phyloP scores from a whole-genome alignment of 352 stramenopile genomes.

The Phytophthora boehmeriae region DNA sequence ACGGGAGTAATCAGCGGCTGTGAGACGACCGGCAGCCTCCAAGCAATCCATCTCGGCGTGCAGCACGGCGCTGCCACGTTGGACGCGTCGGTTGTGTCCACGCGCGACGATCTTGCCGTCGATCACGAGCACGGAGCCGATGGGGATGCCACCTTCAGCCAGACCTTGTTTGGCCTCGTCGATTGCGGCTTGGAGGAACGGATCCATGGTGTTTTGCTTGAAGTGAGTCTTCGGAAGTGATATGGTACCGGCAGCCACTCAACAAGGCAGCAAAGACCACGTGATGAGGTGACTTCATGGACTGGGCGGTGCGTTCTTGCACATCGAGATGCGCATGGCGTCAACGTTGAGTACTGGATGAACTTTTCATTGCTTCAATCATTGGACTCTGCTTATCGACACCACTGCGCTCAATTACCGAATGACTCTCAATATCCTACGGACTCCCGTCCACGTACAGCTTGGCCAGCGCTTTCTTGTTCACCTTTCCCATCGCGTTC shows the following conservation, averaged over 20 bases:
- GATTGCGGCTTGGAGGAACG: constrained; percentile 39
- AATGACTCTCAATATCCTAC: too few relatives aligned
- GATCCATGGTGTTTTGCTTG: constrained; percentile 19
- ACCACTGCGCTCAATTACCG: too few relatives aligned
- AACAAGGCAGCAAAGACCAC: neutral
- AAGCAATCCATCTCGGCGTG: constrained; percentile 54
- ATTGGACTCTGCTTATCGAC: too few relatives aligned
- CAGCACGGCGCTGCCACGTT: constrained; percentile 39
- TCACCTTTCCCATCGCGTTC: constrained; percentile 95
- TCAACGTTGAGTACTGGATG: neutral
- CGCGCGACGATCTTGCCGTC: constrained; percentile 39
- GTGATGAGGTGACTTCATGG: neutral
- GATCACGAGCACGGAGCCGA: constrained; percentile 41
- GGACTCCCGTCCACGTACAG: constrained; percentile 32
- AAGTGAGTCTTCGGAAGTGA: neutral
- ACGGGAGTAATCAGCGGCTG: constrained; percentile 38
- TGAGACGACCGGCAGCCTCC: constrained; percentile 38
- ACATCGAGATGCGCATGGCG: neutral
- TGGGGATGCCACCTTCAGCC: constrained; percentile 42
- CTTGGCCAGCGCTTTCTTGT: constrained; percentile 88
- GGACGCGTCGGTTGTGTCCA: constrained; percentile 49
- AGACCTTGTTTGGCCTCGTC: constrained; percentile 35
- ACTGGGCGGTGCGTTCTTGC: too few relatives aligned
- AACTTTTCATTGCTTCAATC: too few relatives aligned
- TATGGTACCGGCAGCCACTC: neutral